phyloP scores from a whole-genome alignment of 805 yeast genomes.

The Debaryomyces hansenii region DNA sequence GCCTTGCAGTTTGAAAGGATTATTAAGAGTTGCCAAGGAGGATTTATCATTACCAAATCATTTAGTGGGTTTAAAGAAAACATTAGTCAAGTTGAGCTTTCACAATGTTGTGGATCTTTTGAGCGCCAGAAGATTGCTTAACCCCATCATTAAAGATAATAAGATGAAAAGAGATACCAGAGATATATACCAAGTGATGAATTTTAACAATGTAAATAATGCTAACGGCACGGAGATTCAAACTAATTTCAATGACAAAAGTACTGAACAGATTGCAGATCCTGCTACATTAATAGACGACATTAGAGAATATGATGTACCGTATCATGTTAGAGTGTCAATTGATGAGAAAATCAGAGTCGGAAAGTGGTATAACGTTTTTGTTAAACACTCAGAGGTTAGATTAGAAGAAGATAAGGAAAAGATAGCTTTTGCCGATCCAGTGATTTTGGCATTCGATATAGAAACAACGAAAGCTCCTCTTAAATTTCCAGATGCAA shows the following conservation, averaged over 20 bases:
- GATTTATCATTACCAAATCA: slow-evolving; percentile 86
- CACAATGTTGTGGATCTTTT: slow-evolving; percentile 72
- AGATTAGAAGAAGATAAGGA: slow-evolving; percentile 61
- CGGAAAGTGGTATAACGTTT: slow-evolving; percentile 93
- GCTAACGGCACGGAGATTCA: slow-evolving; percentile 24
- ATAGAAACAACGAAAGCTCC: slow-evolving; percentile 98
- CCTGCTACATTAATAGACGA: slow-evolving; percentile 73
- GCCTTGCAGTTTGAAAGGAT: slow-evolving; percentile 50
- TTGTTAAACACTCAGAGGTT: slow-evolving; percentile 57
- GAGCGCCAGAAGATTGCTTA: slow-evolving; percentile 67
- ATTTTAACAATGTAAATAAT: slow-evolving; percentile 33
- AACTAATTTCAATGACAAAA: slow-evolving; percentile 12
- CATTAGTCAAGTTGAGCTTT: slow-evolving; percentile 67
- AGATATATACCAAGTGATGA: slow-evolving; percentile 64
- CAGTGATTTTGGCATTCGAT: slow-evolving; percentile 94
- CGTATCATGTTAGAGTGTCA: slow-evolving; percentile 94
- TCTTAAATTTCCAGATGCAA: slow-evolving; percentile 89
- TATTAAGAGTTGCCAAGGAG: slow-evolving; percentile 63
- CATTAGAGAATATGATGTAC: slow-evolving; percentile 92
- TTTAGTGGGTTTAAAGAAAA: slow-evolving; percentile 68
- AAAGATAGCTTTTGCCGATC: slow-evolving; percentile 93
- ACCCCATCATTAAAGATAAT: slow-evolving; percentile 72
- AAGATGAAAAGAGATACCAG: slow-evolving; percentile 58
- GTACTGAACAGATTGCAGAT: slow-evolving; percentile 33
- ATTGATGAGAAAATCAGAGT: slow-evolving; percentile 85